Percentiles rank a stretch among this genome's conserved stretches.
Conservation (phyloP, 2,329 filamentous ascomycete genomes). For the Talaromyces amestolkiae region DNA sequence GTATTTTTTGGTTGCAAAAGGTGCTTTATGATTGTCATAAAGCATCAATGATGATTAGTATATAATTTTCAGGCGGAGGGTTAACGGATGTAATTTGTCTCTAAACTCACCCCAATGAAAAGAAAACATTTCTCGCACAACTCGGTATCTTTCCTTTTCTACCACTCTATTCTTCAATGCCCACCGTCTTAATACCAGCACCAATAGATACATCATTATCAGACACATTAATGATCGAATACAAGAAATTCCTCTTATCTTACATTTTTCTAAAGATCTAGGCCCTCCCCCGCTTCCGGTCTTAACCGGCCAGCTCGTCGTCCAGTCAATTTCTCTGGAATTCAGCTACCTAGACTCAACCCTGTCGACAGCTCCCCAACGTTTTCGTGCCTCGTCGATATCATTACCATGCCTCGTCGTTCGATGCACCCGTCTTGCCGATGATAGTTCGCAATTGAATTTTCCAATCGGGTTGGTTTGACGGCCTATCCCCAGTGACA, state of each 20-base stretch:
- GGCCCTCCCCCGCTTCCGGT: neutral
- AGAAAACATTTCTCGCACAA: too few relatives aligned
- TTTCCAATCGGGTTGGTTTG: neutral
- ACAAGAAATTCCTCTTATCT: neutral
- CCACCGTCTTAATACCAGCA: too few relatives aligned
- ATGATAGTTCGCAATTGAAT: neutral
- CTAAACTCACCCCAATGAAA: too few relatives aligned
- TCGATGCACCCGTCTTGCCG: neutral
- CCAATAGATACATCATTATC: too few relatives aligned
- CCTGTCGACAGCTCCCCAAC: neutral
- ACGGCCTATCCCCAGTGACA: neutral
- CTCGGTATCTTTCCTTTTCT: too few relatives aligned
- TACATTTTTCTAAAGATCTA: neutral
- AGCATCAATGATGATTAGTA: too few relatives aligned
- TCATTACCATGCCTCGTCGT: neutral
- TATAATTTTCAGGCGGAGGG: too few relatives aligned
- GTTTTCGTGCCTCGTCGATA: neutral
- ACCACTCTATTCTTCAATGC: too few relatives aligned
- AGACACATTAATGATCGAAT: neutral
- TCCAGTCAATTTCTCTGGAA: neutral
- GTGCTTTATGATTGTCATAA: too few relatives aligned
- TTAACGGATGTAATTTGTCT: too few relatives aligned
- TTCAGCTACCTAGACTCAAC: neutral
- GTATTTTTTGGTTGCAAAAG: too few relatives aligned
- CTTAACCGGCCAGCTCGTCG: neutral